These are phyloP conservation scores for Curvularia hawaiiensis DNA, from an alignment of 2,329 filamentous ascomycete species.

Conservation along the genomic window DNA sequence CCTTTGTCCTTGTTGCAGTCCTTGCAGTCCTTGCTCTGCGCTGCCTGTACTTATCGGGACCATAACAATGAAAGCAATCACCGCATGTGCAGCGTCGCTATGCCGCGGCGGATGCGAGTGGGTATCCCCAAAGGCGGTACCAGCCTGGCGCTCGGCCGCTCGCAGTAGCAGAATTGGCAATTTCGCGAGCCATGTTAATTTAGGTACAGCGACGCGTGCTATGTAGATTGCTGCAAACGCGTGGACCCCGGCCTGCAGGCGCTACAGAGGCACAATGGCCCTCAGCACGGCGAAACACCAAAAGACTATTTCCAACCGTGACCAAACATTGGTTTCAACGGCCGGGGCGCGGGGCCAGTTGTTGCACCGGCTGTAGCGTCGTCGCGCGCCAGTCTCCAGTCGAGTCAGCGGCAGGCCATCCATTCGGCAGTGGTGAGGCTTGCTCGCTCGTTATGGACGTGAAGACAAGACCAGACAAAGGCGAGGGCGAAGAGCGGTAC, in stretches of 20 bases:
- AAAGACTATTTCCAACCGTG: conserved; percentile 14
- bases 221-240: conserved; percentile 16
- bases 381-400: conserved; percentile 15
- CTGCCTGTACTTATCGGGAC: not conserved
- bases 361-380: conserved; percentile 33
- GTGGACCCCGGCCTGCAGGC: conserved; percentile 15
- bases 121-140: not conserved
- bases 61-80: not conserved
- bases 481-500: conserved; percentile 6
- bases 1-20: not conserved
- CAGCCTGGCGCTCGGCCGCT: conserved; percentile 7
- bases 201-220: conserved; percentile 17
- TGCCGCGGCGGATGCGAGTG: not conserved
- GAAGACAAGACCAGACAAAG: not conserved
- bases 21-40: conserved; percentile 26
- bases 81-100: not conserved
- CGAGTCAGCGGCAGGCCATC: conserved; percentile 21
- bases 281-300: conserved; percentile 17
- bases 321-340: conserved; percentile 25
- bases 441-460: too few relatives aligned
- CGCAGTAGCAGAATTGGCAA: conserved; percentile 29
- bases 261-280: conserved; percentile 10
- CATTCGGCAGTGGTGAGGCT: too few relatives aligned
- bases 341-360: conserved; percentile 18
- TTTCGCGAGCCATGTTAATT: conserved; percentile 23